A percentile compares a stretch with the other conserved stretches of the same genome.
Evolutionary conservation across 768 basidiomycete species (phyloP).

Genomic region (Infundibulicybe gibba): DNA sequence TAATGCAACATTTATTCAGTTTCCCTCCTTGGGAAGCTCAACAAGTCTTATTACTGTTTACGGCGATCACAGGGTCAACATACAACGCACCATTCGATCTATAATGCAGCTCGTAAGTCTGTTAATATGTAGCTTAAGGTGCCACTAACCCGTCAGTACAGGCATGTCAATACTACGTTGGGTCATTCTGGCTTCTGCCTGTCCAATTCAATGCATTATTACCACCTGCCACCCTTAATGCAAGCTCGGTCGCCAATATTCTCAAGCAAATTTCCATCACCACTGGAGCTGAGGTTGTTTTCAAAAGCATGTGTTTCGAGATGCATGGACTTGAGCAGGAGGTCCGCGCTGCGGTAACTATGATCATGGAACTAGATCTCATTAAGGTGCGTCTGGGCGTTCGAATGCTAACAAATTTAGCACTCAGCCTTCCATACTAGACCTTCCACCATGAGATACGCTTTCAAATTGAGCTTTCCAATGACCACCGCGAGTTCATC

Average conservation of each 20-base stretch:
- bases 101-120: conserved; percentile 89
- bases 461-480: conserved; percentile 96
- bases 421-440: conserved; percentile 31
- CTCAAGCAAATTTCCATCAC: conserved; percentile 84
- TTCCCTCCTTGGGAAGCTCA: conserved; percentile 89
- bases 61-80: conserved; percentile 91
- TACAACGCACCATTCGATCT: conserved; percentile 89
- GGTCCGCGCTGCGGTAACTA: conserved; percentile 78
- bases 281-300: conserved; percentile 92
- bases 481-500: conserved; percentile 98
- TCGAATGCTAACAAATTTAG: background rate
- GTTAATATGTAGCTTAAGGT: background rate
- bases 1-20: conserved; percentile 94
- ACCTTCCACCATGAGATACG: conserved; percentile 96
- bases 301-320: conserved; percentile 97
- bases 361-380: conserved; percentile 88
- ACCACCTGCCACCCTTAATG: conserved; percentile 77
- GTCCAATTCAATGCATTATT: conserved; percentile 90
- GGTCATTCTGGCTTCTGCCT: conserved; percentile 96
- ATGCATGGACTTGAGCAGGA: conserved; percentile 93
- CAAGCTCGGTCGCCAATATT: conserved; percentile 77
- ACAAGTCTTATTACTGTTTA: conserved; percentile 92
- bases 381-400: conserved; percentile 61
- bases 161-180: conserved; percentile 95
- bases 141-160: conserved; percentile 24